Evolutionary conservation across 495 filamentous ascomycete genomes (phyloP).

Genomic region (Podospora appendiculata): DNA sequence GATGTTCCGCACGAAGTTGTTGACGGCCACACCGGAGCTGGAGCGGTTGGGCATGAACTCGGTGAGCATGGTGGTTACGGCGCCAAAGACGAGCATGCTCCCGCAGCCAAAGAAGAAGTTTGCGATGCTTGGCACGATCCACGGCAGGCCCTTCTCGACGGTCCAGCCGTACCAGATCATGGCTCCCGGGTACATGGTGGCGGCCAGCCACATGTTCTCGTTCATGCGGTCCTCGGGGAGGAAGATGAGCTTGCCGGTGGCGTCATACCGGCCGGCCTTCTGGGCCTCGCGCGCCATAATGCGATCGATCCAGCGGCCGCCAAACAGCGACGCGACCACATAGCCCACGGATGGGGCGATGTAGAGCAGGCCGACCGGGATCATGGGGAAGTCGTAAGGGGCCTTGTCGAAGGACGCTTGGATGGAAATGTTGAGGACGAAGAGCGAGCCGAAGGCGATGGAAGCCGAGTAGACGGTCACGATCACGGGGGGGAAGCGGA

Average conservation of each 20-base stretch:
- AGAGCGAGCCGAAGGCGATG: constrained; percentile 76
- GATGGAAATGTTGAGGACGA: constrained; percentile 81
- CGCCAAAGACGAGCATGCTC: constrained; percentile 79
- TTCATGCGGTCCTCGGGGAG: constrained; percentile 83
- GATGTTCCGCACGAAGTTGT: constrained; percentile 83
- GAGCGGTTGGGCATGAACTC: constrained; percentile 82
- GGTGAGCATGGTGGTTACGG: constrained; percentile 73
- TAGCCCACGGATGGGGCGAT: constrained; percentile 78
- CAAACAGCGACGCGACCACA: constrained; percentile 60
- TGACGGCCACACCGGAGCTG: constrained; percentile 72
- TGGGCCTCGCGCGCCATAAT: constrained; percentile 83
- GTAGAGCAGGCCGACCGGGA: constrained; percentile 76
- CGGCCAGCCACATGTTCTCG: constrained; percentile 82
- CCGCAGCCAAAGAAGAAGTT: constrained; percentile 87
- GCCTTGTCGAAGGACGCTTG: constrained; percentile 61
- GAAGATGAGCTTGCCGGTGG: constrained; percentile 59
- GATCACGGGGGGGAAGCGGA: constrained; percentile 57
- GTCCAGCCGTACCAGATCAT: constrained; percentile 56
- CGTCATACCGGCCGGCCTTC: constrained; percentile 63
- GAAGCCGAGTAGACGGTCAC: constrained; percentile 76
- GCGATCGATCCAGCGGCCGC: constrained; percentile 78
- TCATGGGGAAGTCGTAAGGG: constrained; percentile 68
- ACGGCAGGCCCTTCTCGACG: constrained; percentile 30
- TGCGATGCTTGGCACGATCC: constrained; percentile 52
- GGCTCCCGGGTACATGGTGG: constrained; percentile 65